Conservation (phyloP, 2,329 filamentous ascomycete species). For the Colletotrichum tropicale region DNA sequence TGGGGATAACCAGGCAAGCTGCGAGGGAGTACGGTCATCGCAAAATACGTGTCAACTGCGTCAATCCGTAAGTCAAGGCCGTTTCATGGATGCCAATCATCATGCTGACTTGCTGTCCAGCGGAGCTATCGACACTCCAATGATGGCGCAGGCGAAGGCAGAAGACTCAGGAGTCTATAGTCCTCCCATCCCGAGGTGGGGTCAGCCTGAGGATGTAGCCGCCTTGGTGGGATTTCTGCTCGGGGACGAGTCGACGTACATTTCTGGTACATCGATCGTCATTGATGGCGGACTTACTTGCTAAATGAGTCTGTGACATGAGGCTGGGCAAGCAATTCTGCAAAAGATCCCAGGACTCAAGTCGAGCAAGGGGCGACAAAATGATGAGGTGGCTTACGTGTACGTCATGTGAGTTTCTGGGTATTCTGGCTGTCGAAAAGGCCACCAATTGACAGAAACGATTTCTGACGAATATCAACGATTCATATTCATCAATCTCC, state of each 20-base stretch:
- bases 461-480: too few species aligned
- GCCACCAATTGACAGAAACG: too few species aligned
- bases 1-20: background rate
- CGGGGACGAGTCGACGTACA: slow-evolving; percentile 27
- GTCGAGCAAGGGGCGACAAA: too few species aligned
- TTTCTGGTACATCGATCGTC: slow-evolving; percentile 16
- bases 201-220: slow-evolving; percentile 28
- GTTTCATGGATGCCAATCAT: too few species aligned
- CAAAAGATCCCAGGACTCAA: too few species aligned
- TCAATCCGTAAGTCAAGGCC: too few species aligned
- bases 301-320: too few species aligned
- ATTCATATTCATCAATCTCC: too few species aligned
- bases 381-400: too few species aligned
- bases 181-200: slow-evolving; percentile 23
- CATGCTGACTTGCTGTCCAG: background rate
- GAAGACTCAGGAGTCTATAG: background rate
- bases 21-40: background rate
- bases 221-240: slow-evolving; percentile 27
- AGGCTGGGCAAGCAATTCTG: too few species aligned
- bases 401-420: too few species aligned
- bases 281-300: background rate
- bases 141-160: background rate
- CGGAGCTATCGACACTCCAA: background rate
- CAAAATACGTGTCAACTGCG: background rate
- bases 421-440: too few species aligned